Conservation (phyloP, 164 flowering plant species). For the Tetracentron sinense region DNA sequence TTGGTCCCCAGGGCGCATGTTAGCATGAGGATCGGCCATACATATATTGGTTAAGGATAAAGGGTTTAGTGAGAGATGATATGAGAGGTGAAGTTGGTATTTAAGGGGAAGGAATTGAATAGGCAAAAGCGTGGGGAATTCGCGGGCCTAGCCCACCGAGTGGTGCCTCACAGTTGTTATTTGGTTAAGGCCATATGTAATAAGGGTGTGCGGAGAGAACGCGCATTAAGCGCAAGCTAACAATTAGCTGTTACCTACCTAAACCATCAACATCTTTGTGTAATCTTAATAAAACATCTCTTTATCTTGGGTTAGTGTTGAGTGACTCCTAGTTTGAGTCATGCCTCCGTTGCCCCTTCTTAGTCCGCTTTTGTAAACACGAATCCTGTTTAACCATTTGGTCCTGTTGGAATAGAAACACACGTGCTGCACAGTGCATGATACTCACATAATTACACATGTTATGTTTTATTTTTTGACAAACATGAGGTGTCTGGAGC, state of each 20-base stretch:
- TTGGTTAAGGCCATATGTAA: not conserved
- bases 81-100: not conserved
- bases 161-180: not conserved
- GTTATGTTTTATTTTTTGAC: too few relatives aligned
- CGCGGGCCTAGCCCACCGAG: conserved; percentile 22
- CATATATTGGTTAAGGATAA: not conserved
- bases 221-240: conserved; percentile 27
- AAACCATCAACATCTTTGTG: not conserved
- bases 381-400: too few relatives aligned
- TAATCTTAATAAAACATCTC: too few relatives aligned
- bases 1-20: conserved; percentile 6
- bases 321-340: too few relatives aligned
- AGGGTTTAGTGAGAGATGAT: not conserved
- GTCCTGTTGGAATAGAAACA: too few relatives aligned
- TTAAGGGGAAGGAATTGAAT: conserved; percentile 2
- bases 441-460: too few relatives aligned
- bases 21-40: conserved; percentile 17
- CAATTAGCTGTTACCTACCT: conserved; percentile 17
- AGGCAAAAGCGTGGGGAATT: conserved; percentile 35
- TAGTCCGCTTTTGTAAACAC: too few relatives aligned
- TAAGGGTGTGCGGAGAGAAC: conserved; percentile 13
- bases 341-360: too few relatives aligned
- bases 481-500: too few relatives aligned
- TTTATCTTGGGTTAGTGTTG: too few relatives aligned
- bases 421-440: too few relatives aligned